These are phyloP conservation scores for Botrytis tulipae DNA, from an alignment of 2,329 filamentous ascomycete species.

Conservation along the genomic window DNA sequence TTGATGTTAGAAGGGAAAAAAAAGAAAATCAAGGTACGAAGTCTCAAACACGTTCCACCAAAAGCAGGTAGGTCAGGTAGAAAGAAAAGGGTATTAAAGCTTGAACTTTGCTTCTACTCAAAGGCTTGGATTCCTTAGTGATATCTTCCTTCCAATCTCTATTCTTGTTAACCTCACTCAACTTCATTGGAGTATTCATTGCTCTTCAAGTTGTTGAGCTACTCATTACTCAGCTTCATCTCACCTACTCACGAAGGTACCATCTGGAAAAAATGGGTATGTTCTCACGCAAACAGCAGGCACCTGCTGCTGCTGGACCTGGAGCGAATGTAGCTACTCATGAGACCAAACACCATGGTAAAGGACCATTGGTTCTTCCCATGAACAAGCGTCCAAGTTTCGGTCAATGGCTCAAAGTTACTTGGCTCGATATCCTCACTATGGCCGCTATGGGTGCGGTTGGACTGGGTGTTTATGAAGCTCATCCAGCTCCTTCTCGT, in stretches of 20 bases:
- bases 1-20: neutral
- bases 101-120: neutral
- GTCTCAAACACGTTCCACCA: neutral
- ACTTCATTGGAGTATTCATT: neutral
- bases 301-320: neutral
- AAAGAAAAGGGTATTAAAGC: slow-evolving; percentile 3
- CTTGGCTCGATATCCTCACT: slow-evolving; percentile 65
- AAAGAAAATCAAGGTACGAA: neutral
- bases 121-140: neutral
- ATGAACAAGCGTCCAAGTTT: slow-evolving; percentile 58
- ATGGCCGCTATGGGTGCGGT: slow-evolving; percentile 65
- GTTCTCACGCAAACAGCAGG: slow-evolving; percentile 15
- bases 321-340: slow-evolving; percentile 12
- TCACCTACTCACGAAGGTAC: neutral
- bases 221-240: neutral
- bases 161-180: neutral
- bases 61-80: neutral
- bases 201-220: neutral
- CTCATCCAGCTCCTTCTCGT: slow-evolving; percentile 63
- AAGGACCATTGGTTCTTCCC: slow-evolving; percentile 32
- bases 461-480: slow-evolving; percentile 65
- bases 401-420: slow-evolving; percentile 67
- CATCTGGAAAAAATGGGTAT: slow-evolving; percentile 14
- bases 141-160: neutral
- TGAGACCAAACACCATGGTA: slow-evolving; percentile 8